A percentile compares a stretch with the other conserved stretches of the same genome.
These are phyloP conservation scores for Alternaria sp. DNA, from an alignment of 2,329 filamentous ascomycete species.

Conservation along the genomic window DNA sequence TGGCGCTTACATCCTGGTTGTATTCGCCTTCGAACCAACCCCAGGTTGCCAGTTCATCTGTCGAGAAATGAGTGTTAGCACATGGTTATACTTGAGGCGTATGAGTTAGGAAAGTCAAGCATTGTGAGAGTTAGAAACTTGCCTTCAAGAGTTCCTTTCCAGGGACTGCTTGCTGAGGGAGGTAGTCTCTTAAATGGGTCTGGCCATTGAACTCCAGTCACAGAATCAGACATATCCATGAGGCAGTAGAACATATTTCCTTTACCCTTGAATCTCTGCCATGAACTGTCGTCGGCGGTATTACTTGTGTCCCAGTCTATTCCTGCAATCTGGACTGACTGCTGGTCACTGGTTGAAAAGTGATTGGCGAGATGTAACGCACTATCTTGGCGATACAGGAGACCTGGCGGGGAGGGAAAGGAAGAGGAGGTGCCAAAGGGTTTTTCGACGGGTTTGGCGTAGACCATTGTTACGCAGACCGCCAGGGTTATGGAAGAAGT, in stretches of 20 bases:
- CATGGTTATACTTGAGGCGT: not conserved
- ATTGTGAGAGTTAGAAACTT: not conserved
- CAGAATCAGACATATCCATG: not conserved
- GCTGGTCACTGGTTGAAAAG: not conserved
- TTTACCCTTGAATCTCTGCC: not conserved
- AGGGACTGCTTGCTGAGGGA: not conserved
- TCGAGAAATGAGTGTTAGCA: not conserved
- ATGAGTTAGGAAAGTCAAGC: too few relatives aligned
- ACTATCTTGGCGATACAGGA: not conserved
- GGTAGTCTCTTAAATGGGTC: not conserved
- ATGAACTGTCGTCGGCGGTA: not conserved
- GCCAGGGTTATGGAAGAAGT: not conserved
- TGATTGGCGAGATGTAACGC: not conserved
- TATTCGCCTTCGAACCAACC: constrained; percentile 14
- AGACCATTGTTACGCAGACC: not conserved
- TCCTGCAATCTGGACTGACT: not conserved
- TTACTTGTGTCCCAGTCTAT: not conserved
- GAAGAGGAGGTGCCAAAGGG: not conserved
- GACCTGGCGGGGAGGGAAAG: not conserved
- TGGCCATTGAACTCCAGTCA: not conserved
- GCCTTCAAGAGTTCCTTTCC: not conserved
- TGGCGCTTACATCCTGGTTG: not conserved
- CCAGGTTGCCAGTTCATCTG: constrained; percentile 16
- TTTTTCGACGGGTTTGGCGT: not conserved
- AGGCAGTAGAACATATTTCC: not conserved